Evolutionary conservation across 192 early-diverging fungal genomes (phyloP).

Genomic region (Rhizophagus prolifer): DNA sequence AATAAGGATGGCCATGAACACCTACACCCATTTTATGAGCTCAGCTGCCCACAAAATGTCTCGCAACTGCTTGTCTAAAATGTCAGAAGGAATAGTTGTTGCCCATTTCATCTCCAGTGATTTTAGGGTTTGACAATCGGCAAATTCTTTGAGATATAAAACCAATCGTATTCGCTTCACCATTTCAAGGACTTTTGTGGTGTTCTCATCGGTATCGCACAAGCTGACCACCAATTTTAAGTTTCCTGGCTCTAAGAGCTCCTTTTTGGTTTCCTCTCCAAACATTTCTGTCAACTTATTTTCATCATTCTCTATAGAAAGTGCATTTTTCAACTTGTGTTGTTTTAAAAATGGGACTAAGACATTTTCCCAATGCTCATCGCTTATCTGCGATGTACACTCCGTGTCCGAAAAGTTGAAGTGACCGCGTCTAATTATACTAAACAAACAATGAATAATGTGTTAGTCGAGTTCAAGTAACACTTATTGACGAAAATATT

Average conservation of each 20-base stretch:
- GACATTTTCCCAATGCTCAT: slow-evolving; percentile 11
- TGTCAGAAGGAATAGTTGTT: slow-evolving; percentile 15
- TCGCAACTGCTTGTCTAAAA: slow-evolving; percentile 12
- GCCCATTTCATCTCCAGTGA: slow-evolving; percentile 11
- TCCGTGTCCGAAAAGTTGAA: slow-evolving; percentile 20
- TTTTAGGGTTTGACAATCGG: not conserved
- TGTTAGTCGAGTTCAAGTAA: not conserved
- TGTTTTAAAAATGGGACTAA: slow-evolving; percentile 13
- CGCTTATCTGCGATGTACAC: slow-evolving; percentile 13
- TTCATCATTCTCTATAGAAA: slow-evolving; percentile 5
- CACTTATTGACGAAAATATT: not conserved
- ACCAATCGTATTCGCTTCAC: slow-evolving; percentile 20
- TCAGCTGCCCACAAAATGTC: slow-evolving; percentile 17
- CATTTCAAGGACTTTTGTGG: slow-evolving; percentile 19
- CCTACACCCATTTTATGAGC: slow-evolving; percentile 28
- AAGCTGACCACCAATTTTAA: slow-evolving; percentile 9
- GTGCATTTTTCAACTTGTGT: slow-evolving; percentile 16
- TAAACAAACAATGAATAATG: slow-evolving; percentile 1
- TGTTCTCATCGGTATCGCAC: slow-evolving; percentile 5
- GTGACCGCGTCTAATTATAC: slow-evolving; percentile 13
- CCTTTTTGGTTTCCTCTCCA: slow-evolving; percentile 12
- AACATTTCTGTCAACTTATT: slow-evolving; percentile 8
- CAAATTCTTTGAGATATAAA: slow-evolving; percentile 15
- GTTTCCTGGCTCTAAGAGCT: slow-evolving; percentile 16
- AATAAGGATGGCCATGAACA: not conserved